Evolutionary conservation across 441 rosid genomes (phyloP).

Genomic region (Macaranga tanarius): DNA sequence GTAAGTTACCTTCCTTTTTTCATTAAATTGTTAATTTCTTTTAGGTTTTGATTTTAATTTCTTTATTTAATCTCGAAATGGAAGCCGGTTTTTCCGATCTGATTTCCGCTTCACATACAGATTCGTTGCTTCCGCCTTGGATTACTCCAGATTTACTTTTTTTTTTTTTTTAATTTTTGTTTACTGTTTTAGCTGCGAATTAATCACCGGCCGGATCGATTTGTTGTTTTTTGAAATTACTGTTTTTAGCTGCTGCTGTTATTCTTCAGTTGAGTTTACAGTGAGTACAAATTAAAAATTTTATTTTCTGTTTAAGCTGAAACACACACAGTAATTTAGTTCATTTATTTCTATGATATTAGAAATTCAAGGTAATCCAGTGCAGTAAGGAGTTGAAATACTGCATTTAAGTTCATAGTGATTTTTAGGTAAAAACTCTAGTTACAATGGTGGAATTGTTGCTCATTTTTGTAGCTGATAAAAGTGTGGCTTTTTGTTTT

Average conservation of each 20-base stretch:
- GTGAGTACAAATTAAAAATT: neutral
- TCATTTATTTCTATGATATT: neutral
- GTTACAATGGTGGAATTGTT: too few species aligned
- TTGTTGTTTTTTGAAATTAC: neutral
- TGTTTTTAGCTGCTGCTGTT: neutral
- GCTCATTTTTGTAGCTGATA: neutral
- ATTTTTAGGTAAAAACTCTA: neutral
- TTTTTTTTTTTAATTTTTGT: neutral
- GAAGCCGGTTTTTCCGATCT: slow-evolving; percentile 10
- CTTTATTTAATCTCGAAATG: neutral
- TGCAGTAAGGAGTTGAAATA: too few species aligned
- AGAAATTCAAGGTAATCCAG: neutral
- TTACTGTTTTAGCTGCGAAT: neutral
- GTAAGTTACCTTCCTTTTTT: neutral
- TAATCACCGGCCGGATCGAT: neutral
- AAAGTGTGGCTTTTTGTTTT: neutral
- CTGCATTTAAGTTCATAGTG: too few species aligned
- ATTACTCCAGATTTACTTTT: neutral
- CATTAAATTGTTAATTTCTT: neutral
- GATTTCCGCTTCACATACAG: neutral
- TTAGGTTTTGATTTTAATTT: neutral
- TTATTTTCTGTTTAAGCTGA: neutral
- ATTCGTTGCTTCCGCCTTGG: neutral
- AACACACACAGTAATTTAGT: neutral
- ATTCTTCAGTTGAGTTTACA: slow-evolving; percentile 1